Conservation (phyloP, 257 asterid species). For the Capsicum chinense region DNA sequence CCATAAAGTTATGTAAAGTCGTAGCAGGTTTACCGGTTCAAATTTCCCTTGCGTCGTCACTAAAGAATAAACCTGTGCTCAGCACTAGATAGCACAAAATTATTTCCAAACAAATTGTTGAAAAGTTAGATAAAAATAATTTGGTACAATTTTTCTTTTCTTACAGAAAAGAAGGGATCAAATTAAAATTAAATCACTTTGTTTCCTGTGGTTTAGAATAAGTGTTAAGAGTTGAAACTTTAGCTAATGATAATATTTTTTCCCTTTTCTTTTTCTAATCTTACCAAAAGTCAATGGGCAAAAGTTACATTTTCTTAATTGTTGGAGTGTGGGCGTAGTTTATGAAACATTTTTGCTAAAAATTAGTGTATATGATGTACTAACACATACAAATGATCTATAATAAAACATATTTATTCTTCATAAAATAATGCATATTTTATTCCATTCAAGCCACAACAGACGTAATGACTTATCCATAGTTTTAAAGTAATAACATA, state of each 20-base stretch:
- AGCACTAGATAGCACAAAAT: not conserved
- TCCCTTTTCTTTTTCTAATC: not conserved
- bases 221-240: not conserved
- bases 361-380: not conserved
- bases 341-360: not conserved
- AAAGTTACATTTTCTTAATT: not conserved
- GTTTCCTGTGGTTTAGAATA: not conserved
- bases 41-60: not conserved
- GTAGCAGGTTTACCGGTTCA: not conserved
- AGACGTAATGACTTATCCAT: not conserved
- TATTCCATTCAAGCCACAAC: too few species aligned
- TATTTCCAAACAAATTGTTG: not conserved
- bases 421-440: not conserved
- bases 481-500: not conserved
- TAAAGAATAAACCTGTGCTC: not conserved
- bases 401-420: too few species aligned
- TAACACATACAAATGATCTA: too few species aligned
- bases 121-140: not conserved
- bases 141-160: not conserved
- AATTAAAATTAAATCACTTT: not conserved
- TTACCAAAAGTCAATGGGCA: not conserved
- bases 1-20: not conserved
- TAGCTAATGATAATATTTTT: not conserved
- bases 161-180: too few species aligned
- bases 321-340: not conserved